Base-by-base conservation (phyloP, 805 yeast species). In the Pichia eremophila region DNA sequence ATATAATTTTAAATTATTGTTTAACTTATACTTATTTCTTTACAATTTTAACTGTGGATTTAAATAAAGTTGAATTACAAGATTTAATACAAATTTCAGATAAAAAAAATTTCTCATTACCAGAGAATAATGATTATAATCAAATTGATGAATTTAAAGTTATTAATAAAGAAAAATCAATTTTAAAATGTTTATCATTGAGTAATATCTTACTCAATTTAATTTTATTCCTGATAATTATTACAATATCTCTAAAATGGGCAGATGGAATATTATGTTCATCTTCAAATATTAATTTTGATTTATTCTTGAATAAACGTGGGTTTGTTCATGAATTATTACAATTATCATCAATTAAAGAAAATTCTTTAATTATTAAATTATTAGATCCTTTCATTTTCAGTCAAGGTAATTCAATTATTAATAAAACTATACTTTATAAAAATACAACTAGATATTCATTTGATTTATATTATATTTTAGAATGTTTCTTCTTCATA, bases 41-140 rank as follows among this genome's bases (percentile, higher is more conserved):
- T 1, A 79, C 88, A 0, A 77, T 85, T 1, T 65, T 85, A 31
- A 72, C 83, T 17, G 75, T 86, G 37, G 95, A 87, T 64, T 65
- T 81, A 31, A 73, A 81, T 42, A 70, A 87, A 46, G 61, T 75
- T 28, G 90, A 83, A 54, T 68, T 82, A 17, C 74, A 74, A 15
- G 87, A 81, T 50, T 59, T 80, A 12, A 58, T 76, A 14, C 36
- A 34, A 34, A 34, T 7, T 34, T 14, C 36, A 34, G 36, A 34
- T 34, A 34, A 34, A 18, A 34, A 15, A 34, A 34, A 15, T 14
- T 34, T 34, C 5, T 10, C 12, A 8, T 14, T 15, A 34, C 8
- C 36, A 34, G 36, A 34, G 3, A 34, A 15, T 34, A 14, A 34
- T 14, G 12, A 14, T 15, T 10, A 34, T 15, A 15, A 34, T 11